phyloP scores from a whole-genome alignment of 169 alveolate species.

The Cryptosporidium canis region DNA sequence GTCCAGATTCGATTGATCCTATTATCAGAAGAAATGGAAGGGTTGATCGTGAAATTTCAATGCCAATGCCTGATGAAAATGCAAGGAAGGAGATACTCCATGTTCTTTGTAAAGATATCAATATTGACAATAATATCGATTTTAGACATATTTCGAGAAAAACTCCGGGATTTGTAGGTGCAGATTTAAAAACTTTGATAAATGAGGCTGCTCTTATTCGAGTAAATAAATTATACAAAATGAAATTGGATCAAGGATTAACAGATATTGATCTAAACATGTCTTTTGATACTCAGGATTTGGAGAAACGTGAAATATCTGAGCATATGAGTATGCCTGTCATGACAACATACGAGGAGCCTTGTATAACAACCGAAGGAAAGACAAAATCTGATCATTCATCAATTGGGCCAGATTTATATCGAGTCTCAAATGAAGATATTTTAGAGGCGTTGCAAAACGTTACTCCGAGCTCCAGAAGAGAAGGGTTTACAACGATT shows the following conservation, averaged over 20 bases:
- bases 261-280: background rate
- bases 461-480: constrained; percentile 92
- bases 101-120: constrained; percentile 80
- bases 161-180: constrained; percentile 94
- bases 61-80: constrained; percentile 86
- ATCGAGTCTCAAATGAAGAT: constrained; percentile 84
- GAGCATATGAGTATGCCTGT: background rate
- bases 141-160: constrained; percentile 50
- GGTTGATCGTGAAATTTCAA: constrained; percentile 87
- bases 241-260: background rate
- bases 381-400: background rate
- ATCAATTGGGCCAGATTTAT: background rate
- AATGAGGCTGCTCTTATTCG: constrained; percentile 87
- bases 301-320: background rate
- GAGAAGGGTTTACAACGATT: constrained; percentile 95
- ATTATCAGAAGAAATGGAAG: constrained; percentile 90
- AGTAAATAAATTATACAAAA: constrained; percentile 8
- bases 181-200: constrained; percentile 88
- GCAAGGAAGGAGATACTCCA: constrained; percentile 76
- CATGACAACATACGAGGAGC: background rate
- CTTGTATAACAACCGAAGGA: background rate
- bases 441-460: constrained; percentile 84
- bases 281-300: constrained; percentile 29
- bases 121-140: constrained; percentile 75
- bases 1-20: constrained; percentile 88